phyloP scores from a whole-genome alignment of 2,329 filamentous ascomycete genomes.

The Westerdykella aurantiaca region DNA sequence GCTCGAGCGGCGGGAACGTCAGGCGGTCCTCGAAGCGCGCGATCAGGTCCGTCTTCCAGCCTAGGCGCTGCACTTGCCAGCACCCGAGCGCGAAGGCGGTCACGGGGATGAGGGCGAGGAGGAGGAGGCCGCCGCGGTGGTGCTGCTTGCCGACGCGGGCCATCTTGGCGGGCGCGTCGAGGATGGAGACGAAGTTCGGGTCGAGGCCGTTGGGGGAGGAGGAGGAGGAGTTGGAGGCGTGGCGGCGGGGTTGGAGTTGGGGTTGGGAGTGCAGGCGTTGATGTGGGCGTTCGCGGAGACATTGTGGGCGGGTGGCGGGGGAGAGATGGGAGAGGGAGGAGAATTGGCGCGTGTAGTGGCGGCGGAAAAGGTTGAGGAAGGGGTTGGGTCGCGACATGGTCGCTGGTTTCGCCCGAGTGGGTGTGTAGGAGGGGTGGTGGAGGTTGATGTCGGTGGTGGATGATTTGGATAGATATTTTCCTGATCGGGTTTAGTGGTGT shows the following conservation, averaged over 20 bases:
- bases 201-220: conserved; percentile 60
- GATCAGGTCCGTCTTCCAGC: conserved; percentile 90
- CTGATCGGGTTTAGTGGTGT: no score
- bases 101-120: conserved; percentile 81
- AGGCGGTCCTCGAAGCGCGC: conserved; percentile 90
- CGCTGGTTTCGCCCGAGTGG: conserved; percentile 1
- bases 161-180: conserved; percentile 78
- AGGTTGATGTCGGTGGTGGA: conserved; percentile 9
- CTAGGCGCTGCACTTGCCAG: conserved; percentile 90
- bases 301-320: conserved; percentile 25
- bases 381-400: conserved; percentile 32
- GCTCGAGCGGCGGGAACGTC: conserved; percentile 73
- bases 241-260: conserved; percentile 17
- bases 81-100: conserved; percentile 86
- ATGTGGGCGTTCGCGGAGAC: conserved; percentile 25
- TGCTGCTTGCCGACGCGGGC: conserved; percentile 71
- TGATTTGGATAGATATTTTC: background rate
- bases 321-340: conserved; percentile 6
- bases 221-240: conserved; percentile 32
- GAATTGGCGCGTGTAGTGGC: conserved; percentile 19
- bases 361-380: conserved; percentile 28
- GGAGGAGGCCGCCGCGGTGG: conserved; percentile 65
- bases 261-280: conserved; percentile 11
- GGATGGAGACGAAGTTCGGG: conserved; percentile 73
- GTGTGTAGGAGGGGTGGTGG: conserved; percentile 5